Evolutionary conservation across 108 stramenopile species (phyloP).

Genomic region (Epithemia pelagica): DNA sequence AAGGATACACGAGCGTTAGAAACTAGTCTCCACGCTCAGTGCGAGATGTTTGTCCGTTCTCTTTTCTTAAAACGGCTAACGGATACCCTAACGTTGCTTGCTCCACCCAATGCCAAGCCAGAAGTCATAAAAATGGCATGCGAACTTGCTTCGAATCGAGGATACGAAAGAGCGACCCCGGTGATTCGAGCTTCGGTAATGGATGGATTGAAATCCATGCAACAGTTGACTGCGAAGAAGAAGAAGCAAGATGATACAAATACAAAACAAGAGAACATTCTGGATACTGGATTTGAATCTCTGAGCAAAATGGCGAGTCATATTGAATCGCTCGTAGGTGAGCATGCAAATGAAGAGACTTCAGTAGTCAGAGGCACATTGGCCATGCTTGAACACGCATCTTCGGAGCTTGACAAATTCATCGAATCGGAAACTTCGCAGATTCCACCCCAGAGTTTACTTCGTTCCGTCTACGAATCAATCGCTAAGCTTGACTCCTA

Average conservation of each 20-base stretch:
- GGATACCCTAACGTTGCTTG: background rate
- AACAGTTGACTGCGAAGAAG: background rate
- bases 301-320: background rate
- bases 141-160: background rate
- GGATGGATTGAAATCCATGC: background rate
- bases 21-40: background rate
- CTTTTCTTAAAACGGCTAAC: background rate
- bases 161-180: background rate
- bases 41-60: background rate
- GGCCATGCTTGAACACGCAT: background rate
- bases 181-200: background rate
- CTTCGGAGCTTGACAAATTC: background rate
- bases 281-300: background rate
- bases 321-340: background rate
- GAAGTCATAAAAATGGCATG: background rate
- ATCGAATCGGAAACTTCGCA: conserved; percentile 14
- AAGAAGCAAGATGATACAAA: background rate
- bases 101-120: too few species aligned
- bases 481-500: conserved; percentile 8
- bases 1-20: background rate
- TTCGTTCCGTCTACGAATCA: background rate
- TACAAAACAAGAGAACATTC: background rate
- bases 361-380: background rate
- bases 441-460: conserved; percentile 54
- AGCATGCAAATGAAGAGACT: background rate